Evolutionary conservation across 179 eudicot genomes (phyloP), one percentile per base, ranked within the genome.

Genomic region (Sideroxylon spinosum): DNA sequence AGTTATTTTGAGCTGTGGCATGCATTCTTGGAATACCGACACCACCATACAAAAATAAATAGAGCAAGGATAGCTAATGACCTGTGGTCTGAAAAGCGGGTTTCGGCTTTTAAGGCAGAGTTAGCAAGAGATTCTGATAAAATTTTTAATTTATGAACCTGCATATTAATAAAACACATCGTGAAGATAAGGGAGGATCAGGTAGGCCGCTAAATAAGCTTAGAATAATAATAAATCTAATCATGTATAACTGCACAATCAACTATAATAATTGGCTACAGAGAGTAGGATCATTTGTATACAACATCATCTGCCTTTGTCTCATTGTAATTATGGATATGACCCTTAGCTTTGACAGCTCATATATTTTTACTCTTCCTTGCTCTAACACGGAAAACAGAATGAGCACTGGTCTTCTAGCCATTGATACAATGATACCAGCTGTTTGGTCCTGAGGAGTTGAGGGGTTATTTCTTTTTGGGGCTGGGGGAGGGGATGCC

Each of bases 131-230:
- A 93, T 82, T 91, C 91, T 71, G 90, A 72, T 23, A 93, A 80
- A 81, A 91, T 73, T 74, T 88, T 91, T 77, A 93, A 78, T 84
- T 90, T 91, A 79, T 89, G 91, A 66, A 91, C 87, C 96, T 93
- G 87, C 85, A 86, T 3, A 71, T 75, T 67, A 10, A 78, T 73
- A 4, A 76, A 74, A 68, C 23, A 48, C 23, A 73, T 53, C 56
- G 66, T 74, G 10, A 48, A 60, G 29, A 63, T 22, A 32, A 65
- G 20, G 46, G 3, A 50, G 16, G 8, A 37, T 29, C 19, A 32
- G 68, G 19, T 20, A 65, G n/a, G 73, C 73, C 26, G 56, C 17
- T 28, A 50, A 63, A 48, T 28, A 14, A 59, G 20, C 11, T 37
- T 44, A 16, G 13, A 64, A 6, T 14, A 37, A 61, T 73, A 13